Evolutionary conservation across 2,329 filamentous ascomycete genomes (phyloP).

Genomic region (Xylariaceae sp.): DNA sequence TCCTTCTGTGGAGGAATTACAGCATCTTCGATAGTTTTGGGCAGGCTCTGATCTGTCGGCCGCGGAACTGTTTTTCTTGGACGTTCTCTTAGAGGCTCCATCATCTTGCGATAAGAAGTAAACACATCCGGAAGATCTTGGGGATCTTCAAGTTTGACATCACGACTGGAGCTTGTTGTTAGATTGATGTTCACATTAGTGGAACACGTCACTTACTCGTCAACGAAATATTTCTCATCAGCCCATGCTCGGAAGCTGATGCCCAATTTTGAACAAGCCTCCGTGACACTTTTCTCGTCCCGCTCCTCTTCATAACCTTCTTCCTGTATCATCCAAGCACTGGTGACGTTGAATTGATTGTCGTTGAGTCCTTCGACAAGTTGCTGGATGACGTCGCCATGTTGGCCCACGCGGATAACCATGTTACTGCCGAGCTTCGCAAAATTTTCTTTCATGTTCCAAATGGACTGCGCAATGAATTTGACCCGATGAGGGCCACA

Average conservation of each 20-base stretch:
- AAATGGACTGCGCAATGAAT: constrained; percentile 69
- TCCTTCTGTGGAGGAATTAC: constrained; percentile 52
- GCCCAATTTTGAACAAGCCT: constrained; percentile 46
- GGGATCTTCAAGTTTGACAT: constrained; percentile 54
- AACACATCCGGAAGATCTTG: constrained; percentile 69
- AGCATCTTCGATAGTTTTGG: constrained; percentile 46
- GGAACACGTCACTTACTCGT: constrained; percentile 58
- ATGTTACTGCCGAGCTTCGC: constrained; percentile 57
- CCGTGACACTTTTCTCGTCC: constrained; percentile 55
- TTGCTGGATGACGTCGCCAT: constrained; percentile 54
- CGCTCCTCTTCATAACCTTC: constrained; percentile 64
- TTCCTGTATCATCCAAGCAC: constrained; percentile 71
- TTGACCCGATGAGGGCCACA: constrained; percentile 68
- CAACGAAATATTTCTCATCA: constrained; percentile 76
- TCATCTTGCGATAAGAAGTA: constrained; percentile 67
- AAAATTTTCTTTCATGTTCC: constrained; percentile 64
- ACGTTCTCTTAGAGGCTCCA: constrained; percentile 64
- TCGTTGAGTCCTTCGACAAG: constrained; percentile 47
- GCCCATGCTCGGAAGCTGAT: constrained; percentile 61
- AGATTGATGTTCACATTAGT: not conserved
- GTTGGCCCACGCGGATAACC: constrained; percentile 57
- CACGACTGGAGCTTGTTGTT: constrained; percentile 46
- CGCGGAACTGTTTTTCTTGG: constrained; percentile 54
- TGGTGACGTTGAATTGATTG: constrained; percentile 46
- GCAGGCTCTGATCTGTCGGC: constrained; percentile 48